Evolutionary conservation across 306 rosid genomes (phyloP), one percentile per base, ranked within the genome.

Genomic region (Lathyrus tuberosus): DNA sequence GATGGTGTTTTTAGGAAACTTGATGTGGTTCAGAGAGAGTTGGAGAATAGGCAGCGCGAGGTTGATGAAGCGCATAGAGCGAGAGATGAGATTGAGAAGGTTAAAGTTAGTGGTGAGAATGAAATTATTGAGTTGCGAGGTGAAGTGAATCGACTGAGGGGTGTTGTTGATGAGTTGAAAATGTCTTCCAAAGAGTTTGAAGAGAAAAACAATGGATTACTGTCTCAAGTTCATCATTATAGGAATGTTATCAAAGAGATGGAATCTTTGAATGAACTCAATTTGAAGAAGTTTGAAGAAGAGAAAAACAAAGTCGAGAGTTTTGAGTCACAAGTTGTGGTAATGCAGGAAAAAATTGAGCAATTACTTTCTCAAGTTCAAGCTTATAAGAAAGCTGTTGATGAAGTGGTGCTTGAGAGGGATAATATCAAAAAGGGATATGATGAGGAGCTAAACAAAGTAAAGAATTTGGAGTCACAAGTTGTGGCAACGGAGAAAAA

Each of bases 401-500:
- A 76, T 10, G 48, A 30, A 31, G 79, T 14, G 2, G 20, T 6
- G 20, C 15, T 37, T n/a, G 78, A 75, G 71, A 75, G 70, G 78
- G 76, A 78, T 35, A 47, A 10, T 13, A 15, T 62, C 11, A 41
- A 6, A 49, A 83, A 71, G 79, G 71, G 11, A 31, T 81, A 82
- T 66, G 71, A 60, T 6, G 87, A 65, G 77, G 89, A 86, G 87
- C 78, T 41, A 62, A 79, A 66, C 38, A 73, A 75, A n/a, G 86
- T 73, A 52, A 81, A 74, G 59, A 68, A 71, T 8, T 65, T 90
- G 77, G 62, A 49, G 70, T 57, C 51, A 22, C 49, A 62, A 38
- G 49, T 62, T 38, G 67, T 5, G 49, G 67, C 5, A 40, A 40
- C 17, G 67, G 83, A 84, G 57, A 81, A 48, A 41, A 81, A 77